Percentiles rank a stretch among this genome's conserved stretches.
Evolutionary conservation across 495 filamentous ascomycete genomes (phyloP).

Genomic region (Aspergillus leporis): DNA sequence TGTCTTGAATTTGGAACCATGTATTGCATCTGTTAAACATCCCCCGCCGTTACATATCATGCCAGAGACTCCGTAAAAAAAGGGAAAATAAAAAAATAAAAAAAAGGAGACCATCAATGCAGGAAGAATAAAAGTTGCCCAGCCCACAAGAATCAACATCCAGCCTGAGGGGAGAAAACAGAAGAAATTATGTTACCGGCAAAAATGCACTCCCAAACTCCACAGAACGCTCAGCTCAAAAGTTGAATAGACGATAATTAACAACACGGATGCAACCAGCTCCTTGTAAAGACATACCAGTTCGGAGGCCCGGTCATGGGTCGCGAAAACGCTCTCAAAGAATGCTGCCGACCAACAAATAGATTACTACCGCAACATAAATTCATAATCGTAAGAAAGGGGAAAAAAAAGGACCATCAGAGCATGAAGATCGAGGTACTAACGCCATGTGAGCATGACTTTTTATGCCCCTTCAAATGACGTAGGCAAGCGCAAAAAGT

Average conservation of each 20-base stretch:
- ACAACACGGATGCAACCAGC: neutral
- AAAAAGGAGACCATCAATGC: constrained; percentile 1
- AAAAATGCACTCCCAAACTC: neutral
- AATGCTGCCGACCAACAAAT: constrained; percentile 3
- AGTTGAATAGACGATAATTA: neutral
- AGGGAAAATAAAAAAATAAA: neutral
- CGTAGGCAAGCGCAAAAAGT: constrained; percentile 6
- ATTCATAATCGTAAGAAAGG: constrained; percentile 5
- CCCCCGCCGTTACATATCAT: neutral
- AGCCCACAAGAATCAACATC: neutral
- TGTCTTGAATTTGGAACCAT: neutral
- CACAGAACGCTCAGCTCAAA: neutral
- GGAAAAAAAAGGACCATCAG: neutral
- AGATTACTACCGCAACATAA: neutral
- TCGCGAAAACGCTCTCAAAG: neutral
- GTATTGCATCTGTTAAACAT: constrained; percentile 1
- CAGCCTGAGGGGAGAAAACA: neutral
- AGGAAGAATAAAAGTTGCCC: neutral
- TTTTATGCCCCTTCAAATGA: neutral
- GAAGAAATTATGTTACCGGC: neutral
- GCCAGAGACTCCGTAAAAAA: neutral
- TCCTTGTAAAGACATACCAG: neutral
- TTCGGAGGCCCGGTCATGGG: neutral
- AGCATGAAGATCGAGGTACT: neutral
- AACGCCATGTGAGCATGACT: constrained; percentile 5